Percentiles rank a stretch among this genome's conserved stretches.
Evolutionary conservation across 805 yeast genomes (phyloP).

Genomic region (Lipomyces sp.): DNA sequence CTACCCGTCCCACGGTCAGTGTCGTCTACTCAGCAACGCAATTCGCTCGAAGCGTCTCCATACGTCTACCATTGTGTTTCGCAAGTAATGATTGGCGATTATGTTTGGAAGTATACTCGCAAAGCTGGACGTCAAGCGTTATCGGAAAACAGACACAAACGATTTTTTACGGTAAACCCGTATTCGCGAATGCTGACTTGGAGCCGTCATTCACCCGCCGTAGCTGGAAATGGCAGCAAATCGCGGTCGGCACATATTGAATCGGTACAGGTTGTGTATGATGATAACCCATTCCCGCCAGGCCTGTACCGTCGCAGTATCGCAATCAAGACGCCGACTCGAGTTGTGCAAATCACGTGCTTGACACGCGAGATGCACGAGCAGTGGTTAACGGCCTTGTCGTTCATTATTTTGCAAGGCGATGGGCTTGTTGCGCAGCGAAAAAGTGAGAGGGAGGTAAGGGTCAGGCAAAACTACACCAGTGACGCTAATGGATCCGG

Average conservation of each 20-base stretch:
- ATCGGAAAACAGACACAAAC: conserved; percentile 78
- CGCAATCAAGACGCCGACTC: conserved; percentile 63
- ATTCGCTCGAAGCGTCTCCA: conserved; percentile 33
- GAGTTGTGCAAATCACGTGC: conserved; percentile 76
- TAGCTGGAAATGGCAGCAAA: conserved; percentile 51
- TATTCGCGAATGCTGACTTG: conserved; percentile 87
- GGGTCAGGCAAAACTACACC: too few species aligned
- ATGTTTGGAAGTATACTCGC: conserved; percentile 77
- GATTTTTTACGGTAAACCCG: conserved; percentile 97
- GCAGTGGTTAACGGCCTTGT: conserved; percentile 82
- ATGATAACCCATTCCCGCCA: conserved; percentile 82
- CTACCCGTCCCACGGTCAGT: too few species aligned
- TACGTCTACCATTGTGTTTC: conserved; percentile 76
- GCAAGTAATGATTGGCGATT: conserved; percentile 92
- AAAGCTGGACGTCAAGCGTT: conserved; percentile 61
- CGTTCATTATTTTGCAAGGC: conserved; percentile 49
- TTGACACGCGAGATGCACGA: conserved; percentile 83
- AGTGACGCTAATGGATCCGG: too few species aligned
- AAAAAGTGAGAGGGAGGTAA: background rate
- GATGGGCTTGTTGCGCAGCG: background rate
- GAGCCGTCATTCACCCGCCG: conserved; percentile 76
- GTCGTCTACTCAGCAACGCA: too few species aligned
- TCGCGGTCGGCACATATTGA: conserved; percentile 79
- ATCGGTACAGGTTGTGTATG: conserved; percentile 74
- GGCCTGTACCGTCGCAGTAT: conserved; percentile 85